Conservation (phyloP, 441 rosid genomes). For the Croton laevigatus region DNA sequence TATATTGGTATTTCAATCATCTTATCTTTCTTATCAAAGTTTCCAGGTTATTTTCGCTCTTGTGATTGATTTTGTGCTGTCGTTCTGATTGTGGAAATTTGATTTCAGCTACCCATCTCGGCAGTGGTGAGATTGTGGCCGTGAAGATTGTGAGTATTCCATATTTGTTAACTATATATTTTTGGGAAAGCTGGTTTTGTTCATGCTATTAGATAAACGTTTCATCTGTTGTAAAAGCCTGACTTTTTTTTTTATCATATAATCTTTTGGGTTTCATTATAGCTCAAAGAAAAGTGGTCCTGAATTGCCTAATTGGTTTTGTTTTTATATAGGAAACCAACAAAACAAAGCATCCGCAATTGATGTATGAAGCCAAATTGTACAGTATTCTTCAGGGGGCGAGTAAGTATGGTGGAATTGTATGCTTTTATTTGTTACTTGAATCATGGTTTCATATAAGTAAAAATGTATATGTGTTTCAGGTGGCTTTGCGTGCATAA, state of each 20-base stretch:
- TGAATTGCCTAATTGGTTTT: not conserved
- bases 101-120: constrained; percentile 17
- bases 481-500: constrained; percentile 83
- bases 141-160: constrained; percentile 13
- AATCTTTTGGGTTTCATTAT: not conserved
- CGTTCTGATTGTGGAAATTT: not conserved
- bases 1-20: constrained; percentile 51
- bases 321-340: constrained; percentile 58
- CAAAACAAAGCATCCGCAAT: constrained; percentile 84
- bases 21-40: not conserved
- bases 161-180: not conserved
- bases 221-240: too few relatives aligned
- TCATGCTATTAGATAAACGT: not conserved
- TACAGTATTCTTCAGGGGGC: constrained; percentile 90
- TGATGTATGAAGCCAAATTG: constrained; percentile 82
- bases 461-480: constrained; percentile 21
- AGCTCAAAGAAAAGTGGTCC: not conserved
- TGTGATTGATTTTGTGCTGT: not conserved
- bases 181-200: not conserved
- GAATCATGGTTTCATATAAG: not conserved
- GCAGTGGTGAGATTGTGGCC: constrained; percentile 16
- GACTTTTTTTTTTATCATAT: too few relatives aligned
- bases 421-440: not conserved
- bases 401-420: constrained; percentile 37
- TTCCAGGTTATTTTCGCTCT: not conserved